Evolutionary conservation across 352 stramenopile genomes (phyloP).

Genomic region (Phytophthora cajani): DNA sequence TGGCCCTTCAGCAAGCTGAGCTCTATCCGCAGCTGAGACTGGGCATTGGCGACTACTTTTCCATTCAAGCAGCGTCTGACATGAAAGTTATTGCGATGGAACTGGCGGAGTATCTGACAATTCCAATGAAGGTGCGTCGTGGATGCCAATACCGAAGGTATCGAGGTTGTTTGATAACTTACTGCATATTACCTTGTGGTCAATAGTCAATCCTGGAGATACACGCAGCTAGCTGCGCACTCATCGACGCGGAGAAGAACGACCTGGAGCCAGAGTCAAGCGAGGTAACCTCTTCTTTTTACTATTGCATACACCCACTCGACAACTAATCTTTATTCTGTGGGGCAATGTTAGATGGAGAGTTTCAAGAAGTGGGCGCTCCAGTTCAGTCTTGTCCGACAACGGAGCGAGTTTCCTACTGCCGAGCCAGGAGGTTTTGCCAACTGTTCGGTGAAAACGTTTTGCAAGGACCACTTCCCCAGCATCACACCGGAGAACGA

Average conservation of each 20-base stretch:
- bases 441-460: constrained; percentile 69
- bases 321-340: no score
- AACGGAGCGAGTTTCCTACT: constrained; percentile 47
- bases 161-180: background rate
- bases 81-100: constrained; percentile 79
- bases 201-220: constrained; percentile 42
- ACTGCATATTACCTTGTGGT: background rate
- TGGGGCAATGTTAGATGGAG: constrained; percentile 44
- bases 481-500: constrained; percentile 82
- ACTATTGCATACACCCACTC: no score
- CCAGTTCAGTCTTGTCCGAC: constrained; percentile 60
- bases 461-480: constrained; percentile 79
- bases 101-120: constrained; percentile 62
- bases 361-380: constrained; percentile 82
- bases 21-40: constrained; percentile 65
- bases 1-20: constrained; percentile 56
- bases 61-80: constrained; percentile 40
- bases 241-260: constrained; percentile 56
- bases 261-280: constrained; percentile 42
- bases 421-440: constrained; percentile 51
- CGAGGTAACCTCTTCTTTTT: constrained; percentile 36
- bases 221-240: constrained; percentile 26
- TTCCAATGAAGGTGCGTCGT: constrained; percentile 51
- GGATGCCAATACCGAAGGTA: background rate
- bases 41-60: constrained; percentile 77